Evolutionary conservation across 129 eudicot genomes (phyloP), one percentile per base, ranked within the genome.

Genomic region (Calendula officinalis): DNA sequence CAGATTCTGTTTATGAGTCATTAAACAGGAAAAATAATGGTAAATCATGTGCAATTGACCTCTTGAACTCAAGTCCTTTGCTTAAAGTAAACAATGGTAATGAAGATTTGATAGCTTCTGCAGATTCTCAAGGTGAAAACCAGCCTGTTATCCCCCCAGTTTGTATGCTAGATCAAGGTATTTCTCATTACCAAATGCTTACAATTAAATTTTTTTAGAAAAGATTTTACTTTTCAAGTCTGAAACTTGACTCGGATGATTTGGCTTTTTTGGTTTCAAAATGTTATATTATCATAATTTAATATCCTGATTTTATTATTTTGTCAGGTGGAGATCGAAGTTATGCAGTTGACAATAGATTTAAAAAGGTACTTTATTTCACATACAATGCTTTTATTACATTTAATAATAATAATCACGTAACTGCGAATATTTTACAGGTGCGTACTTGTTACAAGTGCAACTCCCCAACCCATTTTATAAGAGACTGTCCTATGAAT

Each of bases 401-500:
- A 50, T 32, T 50, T 57, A 8, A 30, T 40, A n/a, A 42, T 6
- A 30, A 41, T 40, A n/a, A 42, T 6, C 30, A 53, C 38, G 10
- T 17, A 37, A 36, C 10, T 51, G 9, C 1, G 44, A 14, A 12
- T 22, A 22, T 22, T 22, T 22, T 22, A 22, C 81, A 91, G 97
- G 84, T 15, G 8, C 96, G 90, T 36, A 84, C 83, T 30, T 91
- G 98, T 74, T 91, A 80, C 75, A 81, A 38, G 78, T 91, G 95
- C 79, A 95, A 88, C 56, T 88, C 91, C 71, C 95, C 96, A 2
- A 82, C 71, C 68, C 98, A 91, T 83, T 79, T 91, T 56, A 74
- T 91, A 66, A 76, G 94, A 80, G 86, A 91, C 60, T 91, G 98
- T 58, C 90, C 95, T 41, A 56, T 70, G 57, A 76, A 81, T 64